Conservation (phyloP, 139 green algal species). For the Auxenochlorella pyrenoidosa region DNA sequence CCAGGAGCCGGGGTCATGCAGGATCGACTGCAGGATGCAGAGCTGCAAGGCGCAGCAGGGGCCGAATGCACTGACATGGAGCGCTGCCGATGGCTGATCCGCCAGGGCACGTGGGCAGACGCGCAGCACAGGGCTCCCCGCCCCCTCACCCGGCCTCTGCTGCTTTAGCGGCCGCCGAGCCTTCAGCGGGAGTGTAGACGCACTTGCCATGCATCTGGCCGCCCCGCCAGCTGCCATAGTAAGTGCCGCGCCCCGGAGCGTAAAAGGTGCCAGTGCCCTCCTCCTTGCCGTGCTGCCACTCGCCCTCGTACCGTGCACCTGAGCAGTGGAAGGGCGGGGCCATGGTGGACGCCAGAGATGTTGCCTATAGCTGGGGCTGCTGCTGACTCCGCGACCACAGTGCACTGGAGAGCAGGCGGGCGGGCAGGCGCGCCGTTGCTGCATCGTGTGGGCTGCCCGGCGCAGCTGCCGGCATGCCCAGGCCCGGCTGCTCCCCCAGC, state of each 20-base stretch:
- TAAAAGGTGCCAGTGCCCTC: conserved; percentile 66
- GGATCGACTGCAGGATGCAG: neutral
- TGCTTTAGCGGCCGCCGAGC: neutral
- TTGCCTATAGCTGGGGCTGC: too few species aligned
- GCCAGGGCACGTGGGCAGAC: too few species aligned
- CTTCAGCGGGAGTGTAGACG: conserved; percentile 49
- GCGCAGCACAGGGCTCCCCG: too few species aligned
- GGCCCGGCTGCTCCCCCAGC: neutral
- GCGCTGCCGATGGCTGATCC: too few species aligned
- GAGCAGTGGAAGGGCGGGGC: neutral
- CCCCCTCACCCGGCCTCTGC: too few species aligned
- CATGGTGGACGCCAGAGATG: too few species aligned
- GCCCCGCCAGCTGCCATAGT: conserved; percentile 68
- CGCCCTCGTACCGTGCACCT: conserved; percentile 79
- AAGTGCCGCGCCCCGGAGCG: conserved; percentile 62
- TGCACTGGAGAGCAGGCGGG: too few species aligned
- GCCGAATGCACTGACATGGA: neutral
- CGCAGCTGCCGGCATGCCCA: neutral
- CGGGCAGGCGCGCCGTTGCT: too few species aligned
- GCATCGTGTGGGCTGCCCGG: too few species aligned
- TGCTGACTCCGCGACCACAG: too few species aligned
- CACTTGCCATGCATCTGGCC: conserved; percentile 75
- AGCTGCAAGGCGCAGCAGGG: neutral
- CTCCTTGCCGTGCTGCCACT: conserved; percentile 71
- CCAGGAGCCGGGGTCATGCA: neutral